Evolutionary conservation across 306 rosid genomes (phyloP), one percentile per base, ranked within the genome.

Genomic region (Dryas drummondii): DNA sequence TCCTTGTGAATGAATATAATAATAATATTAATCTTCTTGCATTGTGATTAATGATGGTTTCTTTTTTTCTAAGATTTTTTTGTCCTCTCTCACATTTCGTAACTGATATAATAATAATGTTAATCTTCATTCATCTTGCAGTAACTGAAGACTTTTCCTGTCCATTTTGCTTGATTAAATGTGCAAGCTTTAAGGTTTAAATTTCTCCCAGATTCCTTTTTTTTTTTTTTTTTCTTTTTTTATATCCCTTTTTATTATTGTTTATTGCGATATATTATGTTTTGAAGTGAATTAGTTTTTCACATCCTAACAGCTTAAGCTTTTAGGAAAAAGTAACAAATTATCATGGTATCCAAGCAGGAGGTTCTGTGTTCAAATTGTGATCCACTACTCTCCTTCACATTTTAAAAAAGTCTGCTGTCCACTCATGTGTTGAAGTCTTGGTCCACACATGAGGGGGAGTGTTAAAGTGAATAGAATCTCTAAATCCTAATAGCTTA

Each of bases 111-210:
- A n/a, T n/a, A n/a, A n/a, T n/a, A n/a, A n/a, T n/a, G n/a, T n/a
- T n/a, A n/a, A n/a, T n/a, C n/a, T n/a, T n/a, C n/a, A n/a, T n/a
- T n/a, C 72, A 61, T 71, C 67, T 79, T 82, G 82, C 92, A 96
- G 99, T 83, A 65, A 90, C 93, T 4, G 92, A 86, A 82, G 88
- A 96, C 68, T 96, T 96, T 71, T 61, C 85, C 59, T 96, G 99
- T 82, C 87, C 99, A 45, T 80, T 92, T 66, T 96, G 99, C 84
- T 87, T 89, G 89, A 78, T 84, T 40, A 72, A 68, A 82, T 92
- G 98, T 82, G 88, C 84, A 62, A 85, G 93, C 83, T 92, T 81
- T 75, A 86, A 96, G 99, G 99, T 96, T 78, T 66, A 42, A 27
- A 32, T 76, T 71, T 58, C 57, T 79, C 67, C 61, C 11, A 76